Evolutionary conservation across 106 monocot genomes (phyloP), one percentile per base, ranked within the genome.

Genomic region (Allium sativum): DNA sequence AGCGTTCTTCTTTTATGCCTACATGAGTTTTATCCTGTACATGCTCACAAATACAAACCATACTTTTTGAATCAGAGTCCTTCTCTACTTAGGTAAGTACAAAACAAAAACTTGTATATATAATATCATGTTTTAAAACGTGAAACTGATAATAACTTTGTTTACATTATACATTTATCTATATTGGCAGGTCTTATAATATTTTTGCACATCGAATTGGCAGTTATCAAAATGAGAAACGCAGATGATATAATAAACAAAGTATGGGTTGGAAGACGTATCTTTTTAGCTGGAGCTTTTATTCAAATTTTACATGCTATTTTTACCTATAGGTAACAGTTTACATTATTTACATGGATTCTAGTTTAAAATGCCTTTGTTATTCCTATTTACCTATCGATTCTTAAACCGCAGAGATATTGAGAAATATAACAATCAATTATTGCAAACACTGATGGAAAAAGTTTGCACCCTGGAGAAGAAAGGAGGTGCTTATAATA

Each of bases 11-110:
- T 87, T 84, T 73, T 96, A 90, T 55, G 76, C 79, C 1, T 73
- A 74, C 15, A 61, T 80, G 17, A 76, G 80, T 40, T 76, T 84
- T 56, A 70, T 96, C 20, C 76, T 87, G 21, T 91, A 96, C 75
- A 80, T 96, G 84, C 78, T 96, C 6, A 96, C 96, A 1, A 91
- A 90, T 42, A 75, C 90, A 6, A 96, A 96, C 44, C 90, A 96
- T 45, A 87, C 95, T 6, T 87, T 70, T 60, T 9, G 64, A 41
- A 82, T 87, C 21, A 68, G 91, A 76, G 84, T 82, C 10, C 82
- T 66, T 2, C 87, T 96, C 8, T 87, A 91, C 50, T 69, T 95
- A 21, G 94, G 94, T 86, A 31, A 31, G 31, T 31, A n/a, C n/a
- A n/a, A n/a, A n/a, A n/a, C n/a, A n/a, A n/a, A n/a, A n/a, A n/a